These are phyloP conservation scores for Uronychia setigera DNA, from an alignment of 73 alveolate species.

Conservation along the genomic window DNA sequence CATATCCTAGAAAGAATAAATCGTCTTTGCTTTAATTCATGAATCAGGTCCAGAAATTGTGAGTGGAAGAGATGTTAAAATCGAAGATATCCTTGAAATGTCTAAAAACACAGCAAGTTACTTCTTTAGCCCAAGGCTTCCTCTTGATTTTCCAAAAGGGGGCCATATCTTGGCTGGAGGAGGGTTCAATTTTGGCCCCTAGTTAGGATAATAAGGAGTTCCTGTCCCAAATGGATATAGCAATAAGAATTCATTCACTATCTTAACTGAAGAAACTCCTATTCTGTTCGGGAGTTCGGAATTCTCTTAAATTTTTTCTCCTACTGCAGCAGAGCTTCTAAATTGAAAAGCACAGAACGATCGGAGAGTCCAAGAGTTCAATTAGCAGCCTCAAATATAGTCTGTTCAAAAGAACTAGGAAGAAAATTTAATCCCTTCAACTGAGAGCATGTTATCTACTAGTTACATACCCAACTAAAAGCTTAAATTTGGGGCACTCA, in stretches of 20 bases:
- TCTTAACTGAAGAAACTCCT: not conserved
- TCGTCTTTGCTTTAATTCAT: not conserved
- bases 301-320: not conserved
- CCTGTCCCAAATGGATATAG: no score
- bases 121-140: not conserved
- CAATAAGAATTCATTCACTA: not conserved
- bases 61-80: not conserved
- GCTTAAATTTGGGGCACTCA: not conserved
- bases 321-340: not conserved
- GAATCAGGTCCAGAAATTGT: not conserved
- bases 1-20: not conserved
- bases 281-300: not conserved
- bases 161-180: not conserved
- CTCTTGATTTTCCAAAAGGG: not conserved
- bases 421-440: no score
- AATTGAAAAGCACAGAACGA: no score
- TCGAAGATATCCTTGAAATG: not conserved
- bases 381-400: no score
- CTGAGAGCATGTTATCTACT: no score
- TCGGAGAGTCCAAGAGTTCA: no score
- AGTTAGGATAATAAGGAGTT: no score
- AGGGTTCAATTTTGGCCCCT: not conserved
- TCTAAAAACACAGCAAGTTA: not conserved
- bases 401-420: no score
- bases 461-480: no score